Evolutionary conservation across 2,329 filamentous ascomycete genomes (phyloP), one percentile per base, ranked within the genome.

Genomic region (Byssochlamys sp.): DNA sequence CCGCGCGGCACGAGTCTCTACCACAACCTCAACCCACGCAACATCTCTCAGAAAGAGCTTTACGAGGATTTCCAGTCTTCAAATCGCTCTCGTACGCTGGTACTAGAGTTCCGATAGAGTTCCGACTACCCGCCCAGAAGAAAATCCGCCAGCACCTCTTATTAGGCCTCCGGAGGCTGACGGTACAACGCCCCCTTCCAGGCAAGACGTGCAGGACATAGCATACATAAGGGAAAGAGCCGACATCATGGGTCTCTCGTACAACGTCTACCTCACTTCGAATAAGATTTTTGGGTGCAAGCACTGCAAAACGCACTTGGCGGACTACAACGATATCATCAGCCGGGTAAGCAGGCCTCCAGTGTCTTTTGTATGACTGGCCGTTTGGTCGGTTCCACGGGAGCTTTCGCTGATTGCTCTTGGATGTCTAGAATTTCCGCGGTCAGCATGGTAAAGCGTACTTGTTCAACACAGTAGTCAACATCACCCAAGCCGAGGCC

Each of bases 361-460:
- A 28, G 24, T 51, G 27, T 56, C 54, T 26, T 55, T 6, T 52
- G 19, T 19, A 19, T 19, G 48, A 31, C 6, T n/a, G n/a, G n/a
- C 39, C n/a, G 12, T 19, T 45, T 45, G 4, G 14, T 45, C 14
- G n/a, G 4, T 45, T n/a, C 19, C 39, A 45, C 19, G 39, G 7
- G 39, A 2, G 5, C n/a, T 54, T 55, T 49, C 61, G 55, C 28
- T 53, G 5, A 19, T 52, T 52, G 28, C 52, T 56, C 54, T 55
- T 33, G 53, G 50, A 57, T 50, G 29, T 27, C 26, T 19, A 97
- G 91, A 96, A 95, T 78, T 99, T 99, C 79, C 90, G 94, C 61
- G 94, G 94, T 68, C 92, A 97, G 74, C 92, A 97, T 74, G 94
- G 94, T 71, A 97, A 97, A 78, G 94, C 94, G 57, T 99, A 91